These are phyloP conservation scores for Zelopaecilomyces penicillatus DNA, from an alignment of 2,329 filamentous ascomycete genomes.

Conservation along the genomic window DNA sequence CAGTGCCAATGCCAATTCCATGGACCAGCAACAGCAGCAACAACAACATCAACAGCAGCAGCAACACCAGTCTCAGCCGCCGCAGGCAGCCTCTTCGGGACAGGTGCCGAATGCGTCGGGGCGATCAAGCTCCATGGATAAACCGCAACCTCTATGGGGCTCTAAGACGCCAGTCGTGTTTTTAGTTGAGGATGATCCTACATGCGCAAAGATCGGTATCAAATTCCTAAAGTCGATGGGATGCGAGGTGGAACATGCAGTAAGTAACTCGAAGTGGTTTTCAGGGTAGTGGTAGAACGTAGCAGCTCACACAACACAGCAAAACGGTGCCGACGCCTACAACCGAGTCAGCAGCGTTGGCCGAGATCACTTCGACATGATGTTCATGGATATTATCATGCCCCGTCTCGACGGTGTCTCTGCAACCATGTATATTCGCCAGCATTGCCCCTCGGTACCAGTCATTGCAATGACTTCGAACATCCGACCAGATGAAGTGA, in stretches of 20 bases:
- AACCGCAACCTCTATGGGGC: constrained; percentile 44
- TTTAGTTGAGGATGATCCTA: constrained; percentile 75
- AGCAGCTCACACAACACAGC: constrained; percentile 14
- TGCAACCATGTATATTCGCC: constrained; percentile 84
- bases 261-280: constrained; percentile 31
- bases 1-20: constrained; percentile 27
- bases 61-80: constrained; percentile 10
- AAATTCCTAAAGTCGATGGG: constrained; percentile 60
- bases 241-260: constrained; percentile 59
- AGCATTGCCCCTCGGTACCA: constrained; percentile 72
- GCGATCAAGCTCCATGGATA: constrained; percentile 23
- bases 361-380: constrained; percentile 50
- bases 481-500: constrained; percentile 91
- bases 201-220: constrained; percentile 58
- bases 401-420: constrained; percentile 91
- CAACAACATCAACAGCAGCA: constrained; percentile 15
- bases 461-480: constrained; percentile 99
- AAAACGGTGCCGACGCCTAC: constrained; percentile 83
- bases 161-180: constrained; percentile 67
- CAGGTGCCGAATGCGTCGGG: constrained; percentile 12
- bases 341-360: constrained; percentile 60
- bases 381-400: constrained; percentile 96
- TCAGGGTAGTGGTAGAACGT: background rate
- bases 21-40: constrained; percentile 25
- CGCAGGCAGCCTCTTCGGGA: constrained; percentile 8